Percentiles rank a stretch among this genome's conserved stretches.
Evolutionary conservation across 1,139 yeast genomes (phyloP).

Genomic region (Diutina mesorugosa): DNA sequence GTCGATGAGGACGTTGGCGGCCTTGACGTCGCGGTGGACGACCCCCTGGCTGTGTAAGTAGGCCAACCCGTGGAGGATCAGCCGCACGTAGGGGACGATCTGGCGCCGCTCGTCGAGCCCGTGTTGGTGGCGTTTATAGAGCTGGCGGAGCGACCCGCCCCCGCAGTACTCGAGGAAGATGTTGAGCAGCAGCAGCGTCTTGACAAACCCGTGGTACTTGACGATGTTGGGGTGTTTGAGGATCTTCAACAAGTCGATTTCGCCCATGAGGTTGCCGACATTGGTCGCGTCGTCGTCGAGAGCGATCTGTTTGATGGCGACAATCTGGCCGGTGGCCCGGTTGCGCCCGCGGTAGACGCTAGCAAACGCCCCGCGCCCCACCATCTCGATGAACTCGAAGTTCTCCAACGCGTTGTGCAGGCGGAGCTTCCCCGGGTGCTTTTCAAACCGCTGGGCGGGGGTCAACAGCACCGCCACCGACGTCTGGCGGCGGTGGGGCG

Average conservation of each 20-base stretch:
- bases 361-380: conserved; percentile 78
- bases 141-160: conserved; percentile 70
- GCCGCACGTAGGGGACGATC: conserved; percentile 40
- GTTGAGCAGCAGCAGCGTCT: conserved; percentile 41
- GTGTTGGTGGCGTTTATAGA: conserved; percentile 40
- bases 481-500: conserved; percentile 4
- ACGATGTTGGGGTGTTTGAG: conserved; percentile 80
- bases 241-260: conserved; percentile 71
- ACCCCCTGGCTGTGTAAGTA: conserved; percentile 64
- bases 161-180: conserved; percentile 69
- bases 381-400: conserved; percentile 44
- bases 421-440: background rate
- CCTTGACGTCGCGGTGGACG: conserved; percentile 69
- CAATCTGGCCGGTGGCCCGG: conserved; percentile 48
- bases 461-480: conserved; percentile 36
- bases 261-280: conserved; percentile 54
- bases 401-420: conserved; percentile 26
- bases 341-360: conserved; percentile 61
- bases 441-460: conserved; percentile 16
- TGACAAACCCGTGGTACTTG: conserved; percentile 79
- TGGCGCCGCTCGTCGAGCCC: conserved; percentile 48
- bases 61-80: conserved; percentile 43
- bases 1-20: conserved; percentile 59
- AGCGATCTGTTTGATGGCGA: conserved; percentile 77
- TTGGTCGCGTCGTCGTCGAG: conserved; percentile 44